phyloP scores from a whole-genome alignment of 2,329 filamentous ascomycete species.

The Phoma sp. region DNA sequence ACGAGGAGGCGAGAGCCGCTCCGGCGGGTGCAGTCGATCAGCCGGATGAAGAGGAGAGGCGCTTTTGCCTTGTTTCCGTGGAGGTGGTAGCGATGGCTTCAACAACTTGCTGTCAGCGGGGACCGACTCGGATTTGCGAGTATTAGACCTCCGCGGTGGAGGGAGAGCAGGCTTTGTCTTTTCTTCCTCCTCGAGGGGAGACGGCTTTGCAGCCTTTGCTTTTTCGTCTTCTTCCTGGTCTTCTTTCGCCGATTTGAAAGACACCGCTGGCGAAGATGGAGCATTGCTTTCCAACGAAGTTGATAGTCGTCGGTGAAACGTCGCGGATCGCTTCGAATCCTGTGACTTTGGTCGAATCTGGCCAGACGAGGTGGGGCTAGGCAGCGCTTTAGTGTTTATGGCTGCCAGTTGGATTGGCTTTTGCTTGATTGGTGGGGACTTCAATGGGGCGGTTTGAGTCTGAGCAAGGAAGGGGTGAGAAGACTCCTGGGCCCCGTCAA shows the following conservation, averaged over 20 bases:
- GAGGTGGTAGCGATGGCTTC: constrained; percentile 9
- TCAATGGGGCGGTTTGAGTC: constrained; percentile 29
- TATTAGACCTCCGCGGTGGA: constrained; percentile 44
- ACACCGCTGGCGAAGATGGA: constrained; percentile 36
- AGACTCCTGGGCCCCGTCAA: constrained; percentile 21
- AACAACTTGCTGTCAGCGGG: constrained; percentile 11
- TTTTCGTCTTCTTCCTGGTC: constrained; percentile 39
- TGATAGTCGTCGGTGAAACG: constrained; percentile 28
- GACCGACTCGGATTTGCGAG: constrained; percentile 17
- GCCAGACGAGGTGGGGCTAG: constrained; percentile 27
- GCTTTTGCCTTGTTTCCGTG: constrained; percentile 14
- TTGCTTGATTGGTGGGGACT: constrained; percentile 32
- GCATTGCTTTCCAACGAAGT: constrained; percentile 36
- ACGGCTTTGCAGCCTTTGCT: constrained; percentile 33
- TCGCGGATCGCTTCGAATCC: constrained; percentile 28
- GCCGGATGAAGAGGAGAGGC: constrained; percentile 28
- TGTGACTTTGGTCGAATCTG: constrained; percentile 31
- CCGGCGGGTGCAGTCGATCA: constrained; percentile 29
- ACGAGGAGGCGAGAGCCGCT: constrained; percentile 27
- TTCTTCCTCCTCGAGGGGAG: constrained; percentile 1
- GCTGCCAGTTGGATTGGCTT: constrained; percentile 33
- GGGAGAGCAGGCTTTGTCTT: constrained; percentile 21
- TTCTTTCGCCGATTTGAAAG: constrained; percentile 46
- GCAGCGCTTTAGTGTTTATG: constrained; percentile 23
- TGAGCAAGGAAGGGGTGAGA: constrained; percentile 21